A percentile compares a stretch with the other conserved stretches of the same genome.
These are phyloP conservation scores for Adansonia madagascariensis DNA, from an alignment of 441 rosid genomes.

Conservation along the genomic window DNA sequence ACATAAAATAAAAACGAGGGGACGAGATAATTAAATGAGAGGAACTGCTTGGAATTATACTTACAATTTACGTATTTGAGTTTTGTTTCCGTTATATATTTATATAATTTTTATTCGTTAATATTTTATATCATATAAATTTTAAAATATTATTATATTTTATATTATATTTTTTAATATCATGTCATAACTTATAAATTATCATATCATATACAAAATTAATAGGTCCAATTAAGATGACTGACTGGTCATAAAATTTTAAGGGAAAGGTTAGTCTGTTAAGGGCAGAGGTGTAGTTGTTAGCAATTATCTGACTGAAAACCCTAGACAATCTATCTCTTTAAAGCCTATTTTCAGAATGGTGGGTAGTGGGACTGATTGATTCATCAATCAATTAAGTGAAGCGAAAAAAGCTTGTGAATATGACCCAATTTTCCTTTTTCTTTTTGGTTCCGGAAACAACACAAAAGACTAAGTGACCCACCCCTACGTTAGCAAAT, in stretches of 20 bases:
- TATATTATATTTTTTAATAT: too few species aligned
- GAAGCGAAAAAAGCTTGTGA: slow-evolving; percentile 17
- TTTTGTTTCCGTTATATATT: too few species aligned
- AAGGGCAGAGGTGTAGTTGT: slow-evolving; percentile 19
- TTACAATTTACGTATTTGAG: not conserved
- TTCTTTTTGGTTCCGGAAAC: slow-evolving; percentile 10
- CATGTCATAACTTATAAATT: too few species aligned
- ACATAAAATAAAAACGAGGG: not conserved
- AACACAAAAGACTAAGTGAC: slow-evolving; percentile 27
- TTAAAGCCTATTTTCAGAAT: slow-evolving; percentile 11
- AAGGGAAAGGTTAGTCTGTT: not conserved
- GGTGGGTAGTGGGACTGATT: slow-evolving; percentile 34
- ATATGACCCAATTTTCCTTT: not conserved
- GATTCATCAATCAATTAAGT: slow-evolving; percentile 27
- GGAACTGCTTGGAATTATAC: not conserved
- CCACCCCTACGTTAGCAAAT: slow-evolving; percentile 27
- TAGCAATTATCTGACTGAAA: slow-evolving; percentile 31
- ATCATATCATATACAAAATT: too few species aligned
- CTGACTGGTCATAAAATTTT: not conserved
- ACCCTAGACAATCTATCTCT: not conserved
- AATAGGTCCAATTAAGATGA: not conserved
- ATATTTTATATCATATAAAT: too few species aligned
- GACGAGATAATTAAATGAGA: not conserved
- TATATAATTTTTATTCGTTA: too few species aligned
- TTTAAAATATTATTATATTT: too few species aligned